Percentiles rank a stretch among this genome's conserved stretches.
These are phyloP conservation scores for Rubroboletus satanas DNA, from an alignment of 768 basidiomycete genomes.

Conservation along the genomic window DNA sequence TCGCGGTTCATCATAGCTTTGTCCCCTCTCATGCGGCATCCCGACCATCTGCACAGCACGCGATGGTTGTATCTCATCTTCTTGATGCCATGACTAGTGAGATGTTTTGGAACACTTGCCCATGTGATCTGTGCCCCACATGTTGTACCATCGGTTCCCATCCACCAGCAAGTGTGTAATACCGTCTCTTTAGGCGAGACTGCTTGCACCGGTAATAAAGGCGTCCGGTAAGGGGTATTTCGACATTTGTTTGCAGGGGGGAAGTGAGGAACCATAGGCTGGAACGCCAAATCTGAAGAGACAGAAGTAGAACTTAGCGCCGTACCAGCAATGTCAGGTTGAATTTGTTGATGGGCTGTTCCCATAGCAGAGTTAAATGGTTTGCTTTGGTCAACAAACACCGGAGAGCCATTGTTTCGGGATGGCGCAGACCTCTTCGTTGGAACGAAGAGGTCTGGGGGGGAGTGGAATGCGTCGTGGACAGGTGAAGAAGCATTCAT, in stretches of 20 bases:
- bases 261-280: neutral
- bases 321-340: no score
- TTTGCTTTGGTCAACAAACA: neutral
- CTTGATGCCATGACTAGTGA: slow-evolving; percentile 4
- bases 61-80: rapidly evolving
- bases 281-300: neutral
- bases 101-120: slow-evolving; percentile 1
- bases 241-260: neutral
- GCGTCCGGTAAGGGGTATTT: no score
- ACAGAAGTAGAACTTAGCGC: no score
- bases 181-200: neutral
- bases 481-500: neutral
- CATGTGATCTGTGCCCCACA: neutral
- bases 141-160: neutral
- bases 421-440: neutral
- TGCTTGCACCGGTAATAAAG: no score
- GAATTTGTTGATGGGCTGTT: neutral
- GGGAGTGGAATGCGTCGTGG: no score
- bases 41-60: slow-evolving; percentile 6
- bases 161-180: slow-evolving; percentile 8
- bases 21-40: neutral
- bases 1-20: slow-evolving; percentile 8
- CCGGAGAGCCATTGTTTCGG: neutral
- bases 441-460: neutral
- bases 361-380: neutral